Percentiles rank a stretch among this genome's conserved stretches.
Conservation (phyloP, 2,329 filamentous ascomycete species). For the Diaporthe aspalathi region DNA sequence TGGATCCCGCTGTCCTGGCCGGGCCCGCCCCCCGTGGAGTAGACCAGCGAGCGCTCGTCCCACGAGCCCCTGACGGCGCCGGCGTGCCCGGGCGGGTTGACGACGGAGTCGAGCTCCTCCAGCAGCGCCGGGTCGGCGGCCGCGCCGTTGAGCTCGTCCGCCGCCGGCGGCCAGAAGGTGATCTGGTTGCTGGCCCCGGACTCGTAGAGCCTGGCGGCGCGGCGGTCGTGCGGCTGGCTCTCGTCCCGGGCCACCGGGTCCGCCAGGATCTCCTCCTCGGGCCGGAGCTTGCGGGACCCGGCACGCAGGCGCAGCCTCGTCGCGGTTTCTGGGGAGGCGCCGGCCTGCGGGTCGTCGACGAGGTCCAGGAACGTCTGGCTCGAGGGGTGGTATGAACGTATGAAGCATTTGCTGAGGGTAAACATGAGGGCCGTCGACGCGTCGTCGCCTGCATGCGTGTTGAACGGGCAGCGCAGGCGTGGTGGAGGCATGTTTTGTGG, state of each 20-base stretch:
- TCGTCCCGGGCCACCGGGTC: slow-evolving; percentile 4
- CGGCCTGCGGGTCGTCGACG: slow-evolving; percentile 59
- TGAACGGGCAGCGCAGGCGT: slow-evolving; percentile 51
- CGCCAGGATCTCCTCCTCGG: slow-evolving; percentile 41
- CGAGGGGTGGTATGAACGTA: slow-evolving; percentile 65
- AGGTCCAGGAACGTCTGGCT: slow-evolving; percentile 70
- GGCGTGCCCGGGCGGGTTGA: slow-evolving; percentile 53
- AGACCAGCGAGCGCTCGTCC: slow-evolving; percentile 62
- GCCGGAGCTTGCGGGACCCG: slow-evolving; percentile 55
- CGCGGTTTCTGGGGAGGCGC: not conserved
- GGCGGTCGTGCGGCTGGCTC: slow-evolving; percentile 32
- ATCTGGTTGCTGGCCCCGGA: slow-evolving; percentile 39
- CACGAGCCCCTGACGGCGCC: slow-evolving; percentile 55
- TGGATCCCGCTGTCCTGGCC: slow-evolving; percentile 42
- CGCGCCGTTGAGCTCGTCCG: slow-evolving; percentile 40
- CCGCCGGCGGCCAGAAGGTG: slow-evolving; percentile 54
- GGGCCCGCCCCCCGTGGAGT: slow-evolving; percentile 49
- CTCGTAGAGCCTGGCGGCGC: slow-evolving; percentile 44
- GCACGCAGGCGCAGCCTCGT: slow-evolving; percentile 61
- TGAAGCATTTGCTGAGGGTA: slow-evolving; percentile 64
- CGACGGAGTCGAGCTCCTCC: slow-evolving; percentile 49
- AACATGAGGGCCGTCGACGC: slow-evolving; percentile 55
- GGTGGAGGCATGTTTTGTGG: slow-evolving; percentile 30
- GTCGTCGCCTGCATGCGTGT: slow-evolving; percentile 62
- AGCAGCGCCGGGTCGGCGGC: slow-evolving; percentile 45